These are phyloP conservation scores for Fusarium cyanostomum DNA, from an alignment of 2,329 filamentous ascomycete species.

Conservation along the genomic window DNA sequence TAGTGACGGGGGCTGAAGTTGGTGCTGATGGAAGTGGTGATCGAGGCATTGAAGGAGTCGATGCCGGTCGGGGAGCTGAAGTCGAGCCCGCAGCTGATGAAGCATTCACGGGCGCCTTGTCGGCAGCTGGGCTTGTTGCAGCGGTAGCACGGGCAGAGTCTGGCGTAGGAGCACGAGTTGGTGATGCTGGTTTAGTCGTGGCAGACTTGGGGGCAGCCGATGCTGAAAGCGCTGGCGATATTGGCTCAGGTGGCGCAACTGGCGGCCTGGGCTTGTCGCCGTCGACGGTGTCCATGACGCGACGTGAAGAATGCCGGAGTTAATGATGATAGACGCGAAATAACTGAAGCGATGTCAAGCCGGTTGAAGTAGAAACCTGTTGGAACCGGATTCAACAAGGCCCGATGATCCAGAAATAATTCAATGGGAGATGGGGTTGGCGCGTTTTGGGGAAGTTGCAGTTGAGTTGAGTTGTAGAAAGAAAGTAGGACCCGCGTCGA, in stretches of 20 bases:
- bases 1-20: slow-evolving; percentile 19
- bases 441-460: slow-evolving; percentile 15
- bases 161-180: slow-evolving; percentile 35
- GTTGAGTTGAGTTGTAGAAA: slow-evolving; percentile 14
- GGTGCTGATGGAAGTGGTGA: slow-evolving; percentile 26
- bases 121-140: slow-evolving; percentile 25
- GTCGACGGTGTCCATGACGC: slow-evolving; percentile 40
- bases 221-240: slow-evolving; percentile 41
- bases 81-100: slow-evolving; percentile 9
- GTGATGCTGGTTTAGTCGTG: slow-evolving; percentile 32
- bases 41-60: slow-evolving; percentile 15
- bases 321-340: slow-evolving; percentile 15
- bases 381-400: no score
- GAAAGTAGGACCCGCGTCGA: slow-evolving; percentile 23
- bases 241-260: slow-evolving; percentile 42
- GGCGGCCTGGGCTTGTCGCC: slow-evolving; percentile 40
- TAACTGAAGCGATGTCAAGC: slow-evolving; percentile 5
- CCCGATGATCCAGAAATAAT: not conserved
- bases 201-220: slow-evolving; percentile 31
- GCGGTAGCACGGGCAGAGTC: slow-evolving; percentile 32
- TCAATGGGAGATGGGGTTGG: slow-evolving; percentile 2
- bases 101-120: slow-evolving; percentile 15
- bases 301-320: slow-evolving; percentile 17
- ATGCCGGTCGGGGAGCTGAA: slow-evolving; percentile 12
- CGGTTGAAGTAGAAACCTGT: not conserved